Conservation (phyloP, 148 eudicot genomes). For the Persicaria maculosa region DNA sequence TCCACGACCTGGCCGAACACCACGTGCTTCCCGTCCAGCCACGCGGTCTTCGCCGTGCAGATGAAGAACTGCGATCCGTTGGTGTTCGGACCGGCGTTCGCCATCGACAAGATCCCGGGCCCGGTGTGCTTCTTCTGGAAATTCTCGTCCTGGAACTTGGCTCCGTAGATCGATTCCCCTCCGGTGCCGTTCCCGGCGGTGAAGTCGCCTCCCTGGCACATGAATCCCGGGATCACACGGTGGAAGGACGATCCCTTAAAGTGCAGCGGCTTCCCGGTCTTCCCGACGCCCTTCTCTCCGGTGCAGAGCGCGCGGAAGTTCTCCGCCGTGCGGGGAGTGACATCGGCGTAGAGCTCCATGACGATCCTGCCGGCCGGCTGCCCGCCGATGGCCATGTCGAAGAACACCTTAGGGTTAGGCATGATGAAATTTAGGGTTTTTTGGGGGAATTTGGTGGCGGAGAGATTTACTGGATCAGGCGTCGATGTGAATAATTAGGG, state of each 20-base stretch:
- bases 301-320: constrained; percentile 40
- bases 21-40: constrained; percentile 34
- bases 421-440: constrained; percentile 7
- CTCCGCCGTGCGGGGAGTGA: constrained; percentile 29
- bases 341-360: constrained; percentile 32
- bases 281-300: constrained; percentile 33
- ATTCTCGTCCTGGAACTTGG: constrained; percentile 32
- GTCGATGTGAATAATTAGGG: not conserved
- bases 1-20: constrained; percentile 38
- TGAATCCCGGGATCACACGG: constrained; percentile 35
- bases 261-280: constrained; percentile 29
- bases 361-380: constrained; percentile 24
- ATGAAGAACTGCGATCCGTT: constrained; percentile 37
- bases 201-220: constrained; percentile 41
- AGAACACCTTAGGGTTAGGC: constrained; percentile 35
- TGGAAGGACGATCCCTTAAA: constrained; percentile 30
- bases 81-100: constrained; percentile 27
- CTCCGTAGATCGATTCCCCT: constrained; percentile 34
- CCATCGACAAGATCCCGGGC: constrained; percentile 30
- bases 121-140: constrained; percentile 36
- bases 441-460: not conserved
- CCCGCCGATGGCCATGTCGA: constrained; percentile 27
- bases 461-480: not conserved
- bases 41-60: constrained; percentile 27
- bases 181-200: constrained; percentile 41